Evolutionary conservation across 768 basidiomycete species (phyloP), one percentile per base, ranked within the genome.

Genomic region (Daedaleopsis sinensis): DNA sequence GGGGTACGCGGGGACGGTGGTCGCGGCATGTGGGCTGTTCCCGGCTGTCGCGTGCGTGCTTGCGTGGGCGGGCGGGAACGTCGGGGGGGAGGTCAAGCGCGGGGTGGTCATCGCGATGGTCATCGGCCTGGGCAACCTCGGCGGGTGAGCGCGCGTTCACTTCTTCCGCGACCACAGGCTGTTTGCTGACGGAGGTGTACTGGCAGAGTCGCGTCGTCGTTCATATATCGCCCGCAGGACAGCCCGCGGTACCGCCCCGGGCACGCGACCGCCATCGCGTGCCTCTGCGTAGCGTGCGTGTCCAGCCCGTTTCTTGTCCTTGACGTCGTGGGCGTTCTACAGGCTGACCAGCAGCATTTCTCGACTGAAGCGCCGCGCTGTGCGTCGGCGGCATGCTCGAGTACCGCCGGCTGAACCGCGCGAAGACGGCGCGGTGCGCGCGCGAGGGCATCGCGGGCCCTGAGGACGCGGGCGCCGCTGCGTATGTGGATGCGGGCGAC

Each of bases 11-110:
- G 85, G 82, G 1, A 72, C 81, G 5, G 58, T 86, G 35, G 70
- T 87, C 43, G 80, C 82, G 27, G 81, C 84, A 4, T 70, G 77
- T 19, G 86, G 85, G 19, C 79, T 84, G 7, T 86, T 73, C 65
- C 82, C 86, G 0, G 79, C 78, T 7, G 76, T 85, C 54, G 73
- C 75, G 5, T 73, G 84, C 19, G 67, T 69, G 27, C 69, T 87
- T 1, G 82, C 84, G 38, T 88, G 86, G 86, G 80, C 75, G 1
- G 77, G 79, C 2, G 80, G 81, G 9, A 83, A 84, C 55, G 79
- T 82, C 0, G 85, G 85, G 23, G 84, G 86, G 23, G 84, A 84
- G 65, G 61, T 82, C 52, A 81, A 82, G 65, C 77, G 79, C 57
- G 86, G 78, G 23, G 77, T 85, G 13, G 76, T 78, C 13, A 62